Base-by-base conservation (phyloP, 1,284 basidiomycete genomes). In the Crucibulum cyathiforme region DNA sequence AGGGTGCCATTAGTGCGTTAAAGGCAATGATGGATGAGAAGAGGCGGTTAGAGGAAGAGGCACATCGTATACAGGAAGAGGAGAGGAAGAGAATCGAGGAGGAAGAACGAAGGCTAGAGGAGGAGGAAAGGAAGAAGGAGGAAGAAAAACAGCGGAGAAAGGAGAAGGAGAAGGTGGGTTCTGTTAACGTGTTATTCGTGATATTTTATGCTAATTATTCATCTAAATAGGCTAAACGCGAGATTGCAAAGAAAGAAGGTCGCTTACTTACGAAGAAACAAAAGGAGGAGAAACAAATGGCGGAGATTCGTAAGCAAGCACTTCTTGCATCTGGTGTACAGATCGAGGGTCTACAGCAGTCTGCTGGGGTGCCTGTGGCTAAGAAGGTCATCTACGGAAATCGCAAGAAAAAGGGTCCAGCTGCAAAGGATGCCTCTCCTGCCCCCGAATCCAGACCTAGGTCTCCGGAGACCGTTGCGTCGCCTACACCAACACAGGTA, bases 211-310 rank as follows among this genome's bases (percentile, higher is more conserved):
- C 35, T 37, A 41, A 24, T 53, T 19, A 57, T 57, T 53, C 35
- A 48, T 56, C 61, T 63, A 49, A 24, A 36, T 63, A 95, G 93
- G 89, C 86, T 47, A 96, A 96, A 77, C 86, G 86, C 54, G 94
- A 96, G 68, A 71, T 90, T 49, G 89, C 92, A 24, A 94, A 92
- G 83, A 96, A 95, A 73, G 95, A 98, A 77, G 96, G 96, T 37
- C 87, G 92, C 57, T 80, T 95, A 36, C 84, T 98, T 50, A 98
- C 96, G 7, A 94, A 96, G 73, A 98, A 98, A 78, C 96, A 99
- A 76, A 98, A 96, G 79, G 93, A 95, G 70, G 96, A 98, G 74
- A 91, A 88, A 67, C 92, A 93, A 15, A 92, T 91, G 60, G 96
- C 96, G 8, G 96, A 98, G 75, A 88, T 94, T 39, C 89, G 96